Evolutionary conservation across 139 green algal species (phyloP), one percentile per base, ranked within the genome.

Genomic region (Zygnema cylindricum): DNA sequence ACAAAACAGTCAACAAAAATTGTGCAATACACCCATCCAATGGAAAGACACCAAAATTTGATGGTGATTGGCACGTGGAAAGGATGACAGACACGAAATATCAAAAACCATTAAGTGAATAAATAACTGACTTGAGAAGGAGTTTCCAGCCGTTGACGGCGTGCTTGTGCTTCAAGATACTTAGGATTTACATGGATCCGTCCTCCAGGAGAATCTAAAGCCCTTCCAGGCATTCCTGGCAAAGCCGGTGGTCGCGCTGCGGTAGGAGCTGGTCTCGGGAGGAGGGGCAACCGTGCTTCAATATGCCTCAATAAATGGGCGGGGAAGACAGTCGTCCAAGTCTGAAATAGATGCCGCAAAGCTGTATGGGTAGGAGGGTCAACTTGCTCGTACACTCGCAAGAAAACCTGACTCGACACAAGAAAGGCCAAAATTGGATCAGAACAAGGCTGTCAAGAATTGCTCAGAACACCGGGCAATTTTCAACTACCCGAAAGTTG

Each of bases 261-360:
- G 16, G 49, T 16, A 63, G 49, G 16, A 7, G 49, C 7, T 63
- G 7, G 49, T 16, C 16, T 63, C 7, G 49, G 49, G 16, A 63
- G 49, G 16, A 16, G 7, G 7, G 49, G 54, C 54, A 82, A 71
- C 54, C 32, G 82, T 25, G 81, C 77, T 32, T 88, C 39, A 21
- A 96, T 92, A 25, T 69, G 82, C 0, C 84, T 57, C 16, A 96
- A 88, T 49, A 93, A 41, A 7, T 57, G 30, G 0, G 75, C 30
- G 11, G 93, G 81, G 41, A 95, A 94, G n/a, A 96, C 69, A 25
- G 69, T 69, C 0, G 33, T 36, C 94, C 94, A 96, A 0, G 93
- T 96, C n/a, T 32, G 33, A 77, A 94, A 88, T 69, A 97, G 86
- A 49, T 93, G 94, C 40, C 84, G 69, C 32, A 97, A 77, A 0